Conservation (phyloP, 2,329 filamentous ascomycete genomes). For the Arthroderma sp. region DNA sequence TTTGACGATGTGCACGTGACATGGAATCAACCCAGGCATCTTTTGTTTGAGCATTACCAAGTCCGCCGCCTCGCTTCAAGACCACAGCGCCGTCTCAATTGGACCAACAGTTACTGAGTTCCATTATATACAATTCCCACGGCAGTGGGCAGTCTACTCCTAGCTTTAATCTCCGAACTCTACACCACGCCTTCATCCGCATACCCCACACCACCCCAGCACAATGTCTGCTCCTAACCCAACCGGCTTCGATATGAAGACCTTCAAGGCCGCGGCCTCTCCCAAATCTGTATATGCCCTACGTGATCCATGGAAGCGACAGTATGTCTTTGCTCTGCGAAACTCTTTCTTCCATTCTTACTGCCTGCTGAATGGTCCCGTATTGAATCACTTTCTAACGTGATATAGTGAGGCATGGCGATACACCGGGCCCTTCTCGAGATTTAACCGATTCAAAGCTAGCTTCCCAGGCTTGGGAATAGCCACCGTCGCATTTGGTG, state of each 20-base stretch:
- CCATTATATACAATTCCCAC: too few species aligned
- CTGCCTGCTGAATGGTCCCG: too few species aligned
- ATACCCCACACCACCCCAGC: conserved; percentile 7
- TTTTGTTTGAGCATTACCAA: too few species aligned
- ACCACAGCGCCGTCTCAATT: neutral
- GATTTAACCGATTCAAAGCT: conserved; percentile 77
- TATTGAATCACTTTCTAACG: neutral
- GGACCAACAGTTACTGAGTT: neutral
- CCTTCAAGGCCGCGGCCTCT: conserved; percentile 60
- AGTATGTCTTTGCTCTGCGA: conserved; percentile 31
- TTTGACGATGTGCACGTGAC: too few species aligned
- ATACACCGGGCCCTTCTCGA: conserved; percentile 76
- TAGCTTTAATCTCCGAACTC: neutral
- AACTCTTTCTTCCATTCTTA: too few species aligned
- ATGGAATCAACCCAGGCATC: too few species aligned
- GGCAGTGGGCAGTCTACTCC: neutral
- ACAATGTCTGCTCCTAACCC: conserved; percentile 51
- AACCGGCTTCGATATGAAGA: conserved; percentile 82
- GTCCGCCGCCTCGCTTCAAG: too few species aligned
- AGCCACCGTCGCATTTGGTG: conserved; percentile 77
- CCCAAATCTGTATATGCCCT: conserved; percentile 36
- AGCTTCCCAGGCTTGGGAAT: conserved; percentile 85
- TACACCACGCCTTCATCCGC: neutral
- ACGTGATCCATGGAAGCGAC: conserved; percentile 50
- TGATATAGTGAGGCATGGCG: conserved; percentile 75